Evolutionary conservation across 2,329 filamentous ascomycete genomes (phyloP), one percentile per base, ranked within the genome.

Genomic region (Xylariaceae sp.): DNA sequence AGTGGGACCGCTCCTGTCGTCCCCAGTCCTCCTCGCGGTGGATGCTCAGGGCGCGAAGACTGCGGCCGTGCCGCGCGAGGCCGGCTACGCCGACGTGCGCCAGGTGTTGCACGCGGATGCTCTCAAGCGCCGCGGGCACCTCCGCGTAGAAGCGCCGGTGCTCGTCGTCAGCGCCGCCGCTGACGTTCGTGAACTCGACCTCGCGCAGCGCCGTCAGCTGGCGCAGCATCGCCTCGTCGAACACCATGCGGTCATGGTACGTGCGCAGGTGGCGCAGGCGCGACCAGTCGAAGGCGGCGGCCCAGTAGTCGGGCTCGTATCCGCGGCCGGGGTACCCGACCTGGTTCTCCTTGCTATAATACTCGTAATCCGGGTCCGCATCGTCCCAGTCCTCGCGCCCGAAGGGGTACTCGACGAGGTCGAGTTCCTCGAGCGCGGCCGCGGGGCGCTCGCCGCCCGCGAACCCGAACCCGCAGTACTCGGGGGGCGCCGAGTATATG

Each of bases 401-500:
- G 20, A 54, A 53, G 19, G 54, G 54, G 29, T 60, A 60, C 7
- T 29, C 43, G 3, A 3, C 18, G 10, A 61, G 7, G 9, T 46
- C 26, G 9, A 61, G 44, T 7, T 54, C 53, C 40, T 55, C 42
- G 6, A 61, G 49, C 7, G 49, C 7, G 47, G 41, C 18, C 52
- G 52, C 14, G 37, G 52, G n/a, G 50, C 52, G n/a, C 23, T 59
- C 40, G 6, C 37, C 56, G 19, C 52, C 37, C 16, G 29, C 23
- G 20, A 61, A 56, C 1, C 56, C 53, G 19, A 59, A 41, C 10
- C 56, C 59, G 29, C 42, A 48, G 41, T 59, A 61, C 19, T 48
- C 37, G 1, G 14, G 18, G 6, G 41, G 45, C 9, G 29, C 1
- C n/a, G n/a, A 6, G 2, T 40, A 7, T 7, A 16, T 20, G 2